Base-by-base conservation (phyloP, 345 rosid genomes). In the Euphorbia tirucalli region DNA sequence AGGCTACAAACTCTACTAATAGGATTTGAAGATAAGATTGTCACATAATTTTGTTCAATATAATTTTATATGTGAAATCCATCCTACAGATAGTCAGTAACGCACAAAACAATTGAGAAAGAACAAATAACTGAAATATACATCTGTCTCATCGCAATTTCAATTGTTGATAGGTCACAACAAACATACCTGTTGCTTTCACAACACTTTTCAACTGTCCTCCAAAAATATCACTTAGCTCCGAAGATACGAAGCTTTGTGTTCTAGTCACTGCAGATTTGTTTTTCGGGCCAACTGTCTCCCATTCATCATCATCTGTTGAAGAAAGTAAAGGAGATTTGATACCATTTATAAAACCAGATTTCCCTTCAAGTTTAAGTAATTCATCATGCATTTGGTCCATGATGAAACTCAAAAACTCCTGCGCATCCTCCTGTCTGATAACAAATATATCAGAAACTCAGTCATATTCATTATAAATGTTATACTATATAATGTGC, bases 361-460 rank as follows among this genome's bases (percentile, higher is more conserved):
- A 73, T 57, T 77, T 78, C 61, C 88, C 93, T 81, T 83, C 85
- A 73, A 90, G 82, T 82, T 89, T 90, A 46, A 92, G 87, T 54
- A 95, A 74, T 74, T 94, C 97, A 83, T 83, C 85, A 77, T 94
- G 97, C 90, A 92, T 90, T 89, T 84, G 92, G 83, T 87, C 91
- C 97, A 92, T 86, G 73, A 90, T 75, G 69, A 95, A 95, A 78
- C 97, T 92, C 76, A 95, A 74, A 78, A 95, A 92, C 79, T 92
- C 97, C 74, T 92, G 99, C 46, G 99, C 99, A 87, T 95, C 99
- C 87, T 95, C 99, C 73, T 95, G 97, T 79, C 99, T 95, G 89
- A 70, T 79, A 80, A 63, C 32, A 50, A 22, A 31, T 39, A 60
- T 65, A 19, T 27, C 39, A 65, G 21, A 43, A 63, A 43, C 31